phyloP scores from a whole-genome alignment of 2,329 filamentous ascomycete species.

The Aspergillus proliferans region DNA sequence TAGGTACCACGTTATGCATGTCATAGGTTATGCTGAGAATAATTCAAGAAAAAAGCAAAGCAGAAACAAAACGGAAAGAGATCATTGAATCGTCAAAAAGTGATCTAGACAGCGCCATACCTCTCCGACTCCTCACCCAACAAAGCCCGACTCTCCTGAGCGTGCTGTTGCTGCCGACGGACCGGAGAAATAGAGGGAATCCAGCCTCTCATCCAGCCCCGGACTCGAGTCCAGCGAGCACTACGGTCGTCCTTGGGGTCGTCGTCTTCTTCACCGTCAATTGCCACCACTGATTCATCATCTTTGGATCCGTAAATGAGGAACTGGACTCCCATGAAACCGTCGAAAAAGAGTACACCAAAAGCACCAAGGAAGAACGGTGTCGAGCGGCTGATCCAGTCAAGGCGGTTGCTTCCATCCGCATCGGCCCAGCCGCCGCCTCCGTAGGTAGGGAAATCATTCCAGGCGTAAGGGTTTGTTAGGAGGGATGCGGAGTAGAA shows the following conservation, averaged over 20 bases:
- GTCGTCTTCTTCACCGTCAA: slow-evolving; percentile 21
- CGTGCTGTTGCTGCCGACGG: slow-evolving; percentile 9
- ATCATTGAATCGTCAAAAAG: not conserved
- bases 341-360: slow-evolving; percentile 58
- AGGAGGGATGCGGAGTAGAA: slow-evolving; percentile 60
- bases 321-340: slow-evolving; percentile 58
- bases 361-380: slow-evolving; percentile 63
- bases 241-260: slow-evolving; percentile 37
- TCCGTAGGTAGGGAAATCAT: slow-evolving; percentile 50
- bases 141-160: slow-evolving; percentile 26
- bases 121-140: slow-evolving; percentile 20
- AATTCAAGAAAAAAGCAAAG: not conserved
- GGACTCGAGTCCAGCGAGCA: slow-evolving; percentile 50
- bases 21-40: not conserved
- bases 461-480: slow-evolving; percentile 60
- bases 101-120: slow-evolving; percentile 19
- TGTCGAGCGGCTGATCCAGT: slow-evolving; percentile 53
- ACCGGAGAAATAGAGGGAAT: slow-evolving; percentile 46
- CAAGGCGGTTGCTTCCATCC: slow-evolving; percentile 48
- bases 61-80: slow-evolving; percentile 1
- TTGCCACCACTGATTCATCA: slow-evolving; percentile 41
- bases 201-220: slow-evolving; percentile 63
- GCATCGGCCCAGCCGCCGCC: slow-evolving; percentile 54
- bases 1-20: not conserved
- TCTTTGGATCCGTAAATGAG: slow-evolving; percentile 50